phyloP scores from a whole-genome alignment of 169 alveolate genomes.

The Eimeria tenella region DNA sequence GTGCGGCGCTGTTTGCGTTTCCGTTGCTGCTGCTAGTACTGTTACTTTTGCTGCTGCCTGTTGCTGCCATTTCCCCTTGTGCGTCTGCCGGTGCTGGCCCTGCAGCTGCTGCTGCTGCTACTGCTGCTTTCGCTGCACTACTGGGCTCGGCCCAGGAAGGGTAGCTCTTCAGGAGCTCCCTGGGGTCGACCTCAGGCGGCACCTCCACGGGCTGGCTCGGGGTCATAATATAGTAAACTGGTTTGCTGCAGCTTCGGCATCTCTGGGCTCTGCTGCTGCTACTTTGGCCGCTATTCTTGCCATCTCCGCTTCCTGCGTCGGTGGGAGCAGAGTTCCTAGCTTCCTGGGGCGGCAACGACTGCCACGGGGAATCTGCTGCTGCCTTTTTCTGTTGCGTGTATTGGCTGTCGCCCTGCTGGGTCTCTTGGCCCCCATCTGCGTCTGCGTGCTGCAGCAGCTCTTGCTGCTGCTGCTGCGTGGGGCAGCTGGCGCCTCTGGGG shows the following conservation, averaged over 20 bases:
- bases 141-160: constrained; percentile 36
- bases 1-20: background rate
- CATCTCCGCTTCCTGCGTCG: background rate
- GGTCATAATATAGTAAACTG: constrained; percentile 24
- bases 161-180: constrained; percentile 21
- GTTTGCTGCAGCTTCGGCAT: constrained; percentile 54
- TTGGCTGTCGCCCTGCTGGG: background rate
- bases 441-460: constrained; percentile 30
- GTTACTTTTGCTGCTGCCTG: constrained; percentile 28
- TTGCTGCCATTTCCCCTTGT: background rate
- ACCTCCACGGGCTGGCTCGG: constrained; percentile 31
- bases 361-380: background rate
- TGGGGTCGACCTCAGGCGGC: background rate
- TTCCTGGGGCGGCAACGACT: background rate
- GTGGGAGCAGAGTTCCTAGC: background rate
- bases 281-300: background rate
- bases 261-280: constrained; percentile 7
- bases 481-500: background rate
- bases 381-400: background rate
- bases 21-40: constrained; percentile 29
- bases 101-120: constrained; percentile 49
- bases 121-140: constrained; percentile 24
- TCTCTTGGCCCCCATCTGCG: background rate
- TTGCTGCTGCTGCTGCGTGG: constrained; percentile 23
- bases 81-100: background rate